These are phyloP conservation scores for Micractinium sp. DNA, from an alignment of 139 green algal species.

Conservation along the genomic window DNA sequence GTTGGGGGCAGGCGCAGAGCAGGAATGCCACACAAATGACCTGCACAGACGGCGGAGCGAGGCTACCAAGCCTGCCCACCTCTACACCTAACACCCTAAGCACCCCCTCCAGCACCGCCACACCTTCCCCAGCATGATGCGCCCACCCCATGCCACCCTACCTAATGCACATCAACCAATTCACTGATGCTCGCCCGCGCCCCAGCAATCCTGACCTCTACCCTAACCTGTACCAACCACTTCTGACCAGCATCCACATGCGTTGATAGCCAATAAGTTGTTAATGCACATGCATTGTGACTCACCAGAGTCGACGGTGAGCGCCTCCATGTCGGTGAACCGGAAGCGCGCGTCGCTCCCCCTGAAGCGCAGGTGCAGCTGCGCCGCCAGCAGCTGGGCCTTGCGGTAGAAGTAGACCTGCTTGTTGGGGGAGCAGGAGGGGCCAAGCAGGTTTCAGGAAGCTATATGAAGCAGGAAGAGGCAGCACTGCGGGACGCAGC, in stretches of 20 bases:
- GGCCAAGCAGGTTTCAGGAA: not conserved
- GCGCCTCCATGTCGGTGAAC: slow-evolving; percentile 43
- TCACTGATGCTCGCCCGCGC: too few species aligned
- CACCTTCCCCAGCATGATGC: too few species aligned
- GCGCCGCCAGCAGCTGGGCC: slow-evolving; percentile 53
- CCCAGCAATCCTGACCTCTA: too few species aligned
- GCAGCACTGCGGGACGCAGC: too few species aligned
- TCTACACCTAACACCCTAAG: too few species aligned
- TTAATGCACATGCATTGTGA: not conserved
- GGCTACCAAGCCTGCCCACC: too few species aligned
- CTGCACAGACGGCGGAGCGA: too few species aligned
- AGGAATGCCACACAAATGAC: too few species aligned
- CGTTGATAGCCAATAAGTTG: not conserved
- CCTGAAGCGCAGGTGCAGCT: slow-evolving; percentile 50
- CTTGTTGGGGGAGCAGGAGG: not conserved
- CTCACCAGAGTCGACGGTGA: slow-evolving; percentile 53
- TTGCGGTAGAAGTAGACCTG: slow-evolving; percentile 54
- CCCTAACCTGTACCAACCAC: too few species aligned
- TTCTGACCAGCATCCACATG: not conserved
- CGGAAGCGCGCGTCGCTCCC: slow-evolving; percentile 41
- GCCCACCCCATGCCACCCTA: too few species aligned
- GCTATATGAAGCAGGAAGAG: not conserved
- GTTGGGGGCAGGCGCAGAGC: not conserved
- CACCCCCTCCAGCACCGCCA: too few species aligned
- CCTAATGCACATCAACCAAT: too few species aligned